phyloP scores from a whole-genome alignment of 805 yeast species.

The Metschnikowia cerradonensis region DNA sequence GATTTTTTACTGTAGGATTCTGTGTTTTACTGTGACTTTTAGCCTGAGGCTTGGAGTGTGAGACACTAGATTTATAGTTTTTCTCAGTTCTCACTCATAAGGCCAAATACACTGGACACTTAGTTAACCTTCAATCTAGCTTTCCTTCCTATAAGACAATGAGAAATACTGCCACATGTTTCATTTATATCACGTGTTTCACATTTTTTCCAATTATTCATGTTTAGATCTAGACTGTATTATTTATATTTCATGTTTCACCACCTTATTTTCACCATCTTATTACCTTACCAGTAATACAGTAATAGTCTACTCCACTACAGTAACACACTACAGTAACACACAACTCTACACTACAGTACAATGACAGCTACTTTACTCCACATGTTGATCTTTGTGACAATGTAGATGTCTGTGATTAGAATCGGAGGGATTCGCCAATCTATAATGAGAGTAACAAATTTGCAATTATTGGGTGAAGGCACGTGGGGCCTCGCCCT shows the following conservation, averaged over 20 bases:
- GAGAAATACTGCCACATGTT: too few species aligned
- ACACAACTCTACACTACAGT: neutral
- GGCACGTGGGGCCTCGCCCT: constrained; percentile 80
- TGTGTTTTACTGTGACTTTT: neutral
- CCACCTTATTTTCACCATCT: too few species aligned
- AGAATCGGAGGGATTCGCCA: neutral
- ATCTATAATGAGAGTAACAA: neutral
- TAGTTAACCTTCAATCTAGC: too few species aligned
- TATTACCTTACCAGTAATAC: too few species aligned
- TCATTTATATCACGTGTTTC: too few species aligned
- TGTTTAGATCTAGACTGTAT: too few species aligned
- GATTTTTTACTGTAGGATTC: too few species aligned
- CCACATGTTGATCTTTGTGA: neutral
- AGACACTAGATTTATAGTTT: neutral
- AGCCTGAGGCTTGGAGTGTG: neutral
- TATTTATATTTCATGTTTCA: too few species aligned
- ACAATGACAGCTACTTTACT: neutral
- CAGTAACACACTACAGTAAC: neutral
- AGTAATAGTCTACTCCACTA: too few species aligned
- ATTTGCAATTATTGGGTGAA: constrained; percentile 1
- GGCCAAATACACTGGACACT: too few species aligned
- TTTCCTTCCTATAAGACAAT: too few species aligned
- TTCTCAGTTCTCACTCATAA: neutral
- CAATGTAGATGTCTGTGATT: neutral
- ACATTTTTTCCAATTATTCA: too few species aligned